These are phyloP conservation scores for Zygnema circumcarinatum DNA, from an alignment of 139 green algal genomes.

Conservation along the genomic window DNA sequence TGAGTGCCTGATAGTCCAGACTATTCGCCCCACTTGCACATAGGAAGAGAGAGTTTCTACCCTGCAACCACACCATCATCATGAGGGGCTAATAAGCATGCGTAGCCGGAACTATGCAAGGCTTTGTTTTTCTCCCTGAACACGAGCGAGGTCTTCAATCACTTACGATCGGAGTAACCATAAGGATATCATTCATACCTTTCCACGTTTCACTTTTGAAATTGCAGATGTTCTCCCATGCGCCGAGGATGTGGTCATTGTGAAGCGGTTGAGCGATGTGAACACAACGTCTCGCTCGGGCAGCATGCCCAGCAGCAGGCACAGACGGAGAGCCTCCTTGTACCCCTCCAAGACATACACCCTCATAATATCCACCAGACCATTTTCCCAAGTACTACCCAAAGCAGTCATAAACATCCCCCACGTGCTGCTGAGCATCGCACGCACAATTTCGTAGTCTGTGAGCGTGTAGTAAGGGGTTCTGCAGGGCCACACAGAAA, in stretches of 20 bases:
- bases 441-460: slow-evolving; percentile 59
- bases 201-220: slow-evolving; percentile 79
- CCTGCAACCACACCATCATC: background rate
- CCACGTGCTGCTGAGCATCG: slow-evolving; percentile 93
- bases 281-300: slow-evolving; percentile 79
- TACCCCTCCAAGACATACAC: slow-evolving; percentile 71
- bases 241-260: slow-evolving; percentile 69
- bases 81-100: background rate
- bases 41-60: background rate
- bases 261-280: slow-evolving; percentile 74
- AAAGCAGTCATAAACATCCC: slow-evolving; percentile 88
- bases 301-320: slow-evolving; percentile 71
- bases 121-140: background rate
- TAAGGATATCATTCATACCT: background rate
- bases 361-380: slow-evolving; percentile 48
- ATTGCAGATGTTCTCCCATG: slow-evolving; percentile 55
- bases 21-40: background rate
- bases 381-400: slow-evolving; percentile 30
- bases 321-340: slow-evolving; percentile 66
- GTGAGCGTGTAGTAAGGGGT: slow-evolving; percentile 22
- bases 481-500: background rate
- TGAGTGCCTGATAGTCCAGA: background rate
- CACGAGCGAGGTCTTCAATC: background rate
- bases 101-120: background rate
- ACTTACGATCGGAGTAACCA: background rate